Evolutionary conservation across 1,284 basidiomycete genomes (phyloP), one percentile per base, ranked within the genome.

Genomic region (Rhodotorula mucilaginosa): DNA sequence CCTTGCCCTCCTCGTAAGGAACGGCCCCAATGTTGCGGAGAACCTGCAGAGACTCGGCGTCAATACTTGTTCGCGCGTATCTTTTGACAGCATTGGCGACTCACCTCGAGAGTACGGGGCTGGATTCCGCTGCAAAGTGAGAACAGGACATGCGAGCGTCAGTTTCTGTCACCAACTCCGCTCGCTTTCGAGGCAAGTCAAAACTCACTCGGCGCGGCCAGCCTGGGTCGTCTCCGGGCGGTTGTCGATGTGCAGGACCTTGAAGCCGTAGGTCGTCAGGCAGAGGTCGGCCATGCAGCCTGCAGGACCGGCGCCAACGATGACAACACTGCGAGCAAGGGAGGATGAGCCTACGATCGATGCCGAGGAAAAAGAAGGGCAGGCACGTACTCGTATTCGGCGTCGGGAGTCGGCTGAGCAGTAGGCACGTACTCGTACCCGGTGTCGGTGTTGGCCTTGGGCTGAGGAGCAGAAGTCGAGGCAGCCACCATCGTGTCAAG

Each of bases 211-310:
- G 19, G 82, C 82, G 48, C 82, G 73, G 5, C 82, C 82, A 4
- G 81, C 81, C 31, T 78, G 79, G 6, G 82, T 83, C 21, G 81
- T 80, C 58, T 79, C 78, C 16, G 81, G 78, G 19, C 82, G 79
- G 74, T 82, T 74, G 49, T 69, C 77, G 56, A 77, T 71, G 69
- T 78, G 77, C 23, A 77, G 67, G 23, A 78, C 77, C 39, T 73
- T 74, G 64, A 76, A 67, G 5, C 76, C 76, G 60, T 70, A 78
- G 5, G 77, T 78, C n/a, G 74, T 77, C 46, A 75, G 64, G 65
- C 74, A 76, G 31, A 74, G 54, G n/a, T 61, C 57, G 19, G 69
- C 74, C 74, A 76, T 76, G 57, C 72, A 70, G 2, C 75, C 75
- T 1, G 75, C 75, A 3, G 75, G 75, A 21, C 75, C 75, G 5